These are phyloP conservation scores for Tillandsia fasciculata DNA, from an alignment of 176 grass and related monocot genomes.

Conservation along the genomic window DNA sequence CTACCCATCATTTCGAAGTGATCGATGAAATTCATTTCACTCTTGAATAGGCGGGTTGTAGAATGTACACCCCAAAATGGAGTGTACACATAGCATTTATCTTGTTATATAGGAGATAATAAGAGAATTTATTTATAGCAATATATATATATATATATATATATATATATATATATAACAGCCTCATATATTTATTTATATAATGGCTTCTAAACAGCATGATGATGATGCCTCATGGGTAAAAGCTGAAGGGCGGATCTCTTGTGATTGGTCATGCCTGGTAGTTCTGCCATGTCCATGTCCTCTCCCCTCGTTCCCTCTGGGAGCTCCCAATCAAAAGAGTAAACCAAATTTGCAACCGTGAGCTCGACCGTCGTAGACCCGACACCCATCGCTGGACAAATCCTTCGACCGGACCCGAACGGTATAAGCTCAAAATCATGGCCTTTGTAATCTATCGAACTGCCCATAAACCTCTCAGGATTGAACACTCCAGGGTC, in stretches of 20 bases:
- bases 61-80: no score
- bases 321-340: slow-evolving; percentile 28
- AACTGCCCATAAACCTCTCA: slow-evolving; percentile 15
- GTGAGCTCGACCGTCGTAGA: slow-evolving; percentile 8
- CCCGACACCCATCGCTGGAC: slow-evolving; percentile 20
- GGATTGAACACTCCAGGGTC: slow-evolving; percentile 21
- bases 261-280: slow-evolving; percentile 1
- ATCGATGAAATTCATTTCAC: no score
- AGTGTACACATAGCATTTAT: no score
- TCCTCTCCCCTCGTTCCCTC: neutral
- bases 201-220: no score
- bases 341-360: slow-evolving; percentile 22
- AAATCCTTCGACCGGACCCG: slow-evolving; percentile 34
- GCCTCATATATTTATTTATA: no score
- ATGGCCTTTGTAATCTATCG: slow-evolving; percentile 12
- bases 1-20: no score
- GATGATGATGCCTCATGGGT: neutral
- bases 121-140: no score
- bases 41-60: no score
- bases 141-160: no score
- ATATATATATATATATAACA: no score
- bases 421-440: slow-evolving; percentile 27
- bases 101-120: no score
- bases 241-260: slow-evolving; percentile 8
- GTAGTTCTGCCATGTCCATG: slow-evolving; percentile 20